Base-by-base conservation (phyloP, 2,329 filamentous ascomycete species). In the Xylaria sp. region DNA sequence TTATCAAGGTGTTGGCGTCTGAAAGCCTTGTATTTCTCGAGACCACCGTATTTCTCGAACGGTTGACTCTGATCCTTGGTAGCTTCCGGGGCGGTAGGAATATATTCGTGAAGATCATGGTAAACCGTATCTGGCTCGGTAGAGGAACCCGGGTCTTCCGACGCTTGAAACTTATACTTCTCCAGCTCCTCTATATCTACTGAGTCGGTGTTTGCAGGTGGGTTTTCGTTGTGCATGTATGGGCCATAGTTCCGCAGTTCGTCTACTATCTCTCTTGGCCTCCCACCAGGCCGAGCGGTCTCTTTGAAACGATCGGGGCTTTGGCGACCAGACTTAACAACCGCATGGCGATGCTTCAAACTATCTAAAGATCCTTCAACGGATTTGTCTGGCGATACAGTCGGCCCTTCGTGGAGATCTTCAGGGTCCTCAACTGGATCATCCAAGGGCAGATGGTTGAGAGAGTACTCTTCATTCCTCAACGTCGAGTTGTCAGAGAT, bases 51-150 rank as follows among this genome's bases (percentile, higher is more conserved):
- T 41, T 78, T 72, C 44, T 76, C 68, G 18, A 76, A 76, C 2
- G 75, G 75, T 28, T 72, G 67, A 25, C 78, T 77, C 52, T 76
- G 69, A 3, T 73, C 63, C 7, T 70, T 56, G 9, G 70, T 69
- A 39, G 80, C 77, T 13, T 77, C 70, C 51, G 76, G 74, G 8
- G 69, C 50, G 15, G 68, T 63, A 8, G 74, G 64, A 25, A 72
- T 44, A 71, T 86, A 86, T 65, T 81, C 77, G 62, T 78, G 75
- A 55, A 85, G 74, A 69, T 85, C 84, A 3, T 80, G 74, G 56
- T 84, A 82, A 3, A 74, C 76, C 58, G 44, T 62, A 52, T 13
- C 65, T 51, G 51, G 68, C 54, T 73, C 74, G 63, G 50, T 63
- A 64, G 67, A 28, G 15, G 32, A 1, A 20, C 57, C 50, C 12